Conservation (phyloP, 345 rosid species). For the Boechera divaricarpa region DNA sequence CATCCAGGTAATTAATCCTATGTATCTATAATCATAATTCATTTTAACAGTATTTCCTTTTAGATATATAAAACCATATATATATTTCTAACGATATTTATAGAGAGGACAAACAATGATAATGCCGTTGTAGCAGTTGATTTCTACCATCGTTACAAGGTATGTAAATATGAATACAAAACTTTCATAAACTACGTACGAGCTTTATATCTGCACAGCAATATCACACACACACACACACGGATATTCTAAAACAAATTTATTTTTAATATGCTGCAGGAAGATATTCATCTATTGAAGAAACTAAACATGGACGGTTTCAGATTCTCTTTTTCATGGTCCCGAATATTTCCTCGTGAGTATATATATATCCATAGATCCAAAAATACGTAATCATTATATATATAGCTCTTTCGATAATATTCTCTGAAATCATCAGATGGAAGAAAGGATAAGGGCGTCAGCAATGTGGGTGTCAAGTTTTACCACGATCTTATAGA, state of each 20-base stretch:
- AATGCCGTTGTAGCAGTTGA: conserved; percentile 30
- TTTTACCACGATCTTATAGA: conserved; percentile 57
- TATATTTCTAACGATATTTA: background rate
- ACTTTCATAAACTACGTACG: background rate
- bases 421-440: conserved; percentile 22
- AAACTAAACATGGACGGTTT: conserved; percentile 44
- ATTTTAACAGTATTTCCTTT: background rate
- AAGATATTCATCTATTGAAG: conserved; percentile 44
- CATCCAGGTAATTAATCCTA: conserved; percentile 25
- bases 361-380: background rate
- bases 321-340: conserved; percentile 57
- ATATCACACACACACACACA: background rate
- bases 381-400: background rate
- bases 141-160: conserved; percentile 48
- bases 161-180: conserved; percentile 14
- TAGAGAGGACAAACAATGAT: conserved; percentile 26
- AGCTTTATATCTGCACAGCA: background rate
- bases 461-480: conserved; percentile 46
- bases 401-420: background rate
- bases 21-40: background rate
- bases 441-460: conserved; percentile 48
- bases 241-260: background rate
- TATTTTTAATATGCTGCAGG: conserved; percentile 16
- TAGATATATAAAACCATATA: background rate
- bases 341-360: conserved; percentile 51